These are phyloP conservation scores for Agrocybe pediades DNA, from an alignment of 768 basidiomycete genomes.

Conservation along the genomic window DNA sequence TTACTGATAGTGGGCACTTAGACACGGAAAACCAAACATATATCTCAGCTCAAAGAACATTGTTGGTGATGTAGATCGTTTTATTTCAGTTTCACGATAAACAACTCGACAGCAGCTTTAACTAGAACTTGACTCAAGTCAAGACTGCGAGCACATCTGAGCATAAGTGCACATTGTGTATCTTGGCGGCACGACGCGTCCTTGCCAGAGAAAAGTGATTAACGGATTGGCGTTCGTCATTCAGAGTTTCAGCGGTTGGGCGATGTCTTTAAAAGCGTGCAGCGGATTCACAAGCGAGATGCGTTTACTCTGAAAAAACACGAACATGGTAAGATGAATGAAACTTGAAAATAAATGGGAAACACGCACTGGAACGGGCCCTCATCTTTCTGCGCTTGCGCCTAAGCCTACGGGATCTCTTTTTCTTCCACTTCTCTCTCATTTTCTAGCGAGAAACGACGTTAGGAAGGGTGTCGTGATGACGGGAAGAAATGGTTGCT, in stretches of 20 bases:
- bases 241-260: neutral
- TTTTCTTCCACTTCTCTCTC: conserved; percentile 99
- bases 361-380: conserved; percentile 84
- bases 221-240: conserved; percentile 1
- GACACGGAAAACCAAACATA: neutral
- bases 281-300: conserved; percentile 18
- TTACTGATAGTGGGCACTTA: conserved; percentile 17
- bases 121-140: conserved; percentile 12
- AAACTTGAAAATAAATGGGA: neutral
- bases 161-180: conserved; percentile 8
- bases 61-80: neutral
- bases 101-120: conserved; percentile 12
- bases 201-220: neutral
- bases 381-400: conserved; percentile 97
- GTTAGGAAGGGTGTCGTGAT: conserved; percentile 1
- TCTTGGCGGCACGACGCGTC: conserved; percentile 8
- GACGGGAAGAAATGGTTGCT: conserved; percentile 13
- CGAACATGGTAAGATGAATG: neutral
- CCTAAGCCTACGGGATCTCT: conserved; percentile 89
- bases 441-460: conserved; percentile 44
- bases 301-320: conserved; percentile 38
- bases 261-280: conserved; percentile 7
- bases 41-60: neutral
- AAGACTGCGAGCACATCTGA: conserved; percentile 7
- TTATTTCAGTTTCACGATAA: conserved; percentile 8